Base-by-base conservation (phyloP, 2,329 filamentous ascomycete genomes). In the Proliferodiscus dingleyae region DNA sequence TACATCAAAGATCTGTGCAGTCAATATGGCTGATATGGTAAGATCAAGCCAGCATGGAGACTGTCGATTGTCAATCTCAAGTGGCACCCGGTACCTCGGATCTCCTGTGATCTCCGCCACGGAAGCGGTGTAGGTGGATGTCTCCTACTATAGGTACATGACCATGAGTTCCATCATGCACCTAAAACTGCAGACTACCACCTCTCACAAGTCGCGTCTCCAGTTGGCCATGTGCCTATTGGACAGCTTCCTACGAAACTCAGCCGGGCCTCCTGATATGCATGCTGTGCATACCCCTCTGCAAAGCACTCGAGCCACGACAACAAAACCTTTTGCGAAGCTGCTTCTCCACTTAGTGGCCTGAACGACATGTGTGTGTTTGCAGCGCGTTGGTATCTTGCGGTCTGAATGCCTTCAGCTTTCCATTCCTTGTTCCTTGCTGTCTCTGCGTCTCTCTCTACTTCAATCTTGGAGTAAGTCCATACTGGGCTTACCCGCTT, bases 281-380 rank as follows among this genome's bases (percentile, higher is more conserved):
- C 36, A 33, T 36, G 29, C 21, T 42, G 33, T 53, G 56, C 55
- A 54, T 47, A 54, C 56, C 53, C 52, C 46, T 48, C 53, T 59
- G 53, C 50, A 48, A 54, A 51, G 57, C 54, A 62, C 52, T 62
- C 58, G 60, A 62, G 60, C 60, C 60, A 62, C 60, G 60, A 61
- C 58, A 60, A 47, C 54, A 50, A 39, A 38, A 22, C 29, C 29
- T 33, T 40, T 37, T 22, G 15, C 19, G 22, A 18, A 30, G 2
- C 24, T 5, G 23, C 18, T 19, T 34, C 42, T 29, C 39, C 40
- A 37, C 43, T 37, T 36, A 43, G 34, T 37, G 24, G 34, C 34
- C 9, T 34, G 36, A 10, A 37, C 41, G 24, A 29, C 16, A 26
- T 15, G 37, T 39, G 46, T 32, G 13, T n/a, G 16, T 13, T 32